Evolutionary conservation across 441 rosid genomes (phyloP).

Genomic region (Syzygium malaccense): DNA sequence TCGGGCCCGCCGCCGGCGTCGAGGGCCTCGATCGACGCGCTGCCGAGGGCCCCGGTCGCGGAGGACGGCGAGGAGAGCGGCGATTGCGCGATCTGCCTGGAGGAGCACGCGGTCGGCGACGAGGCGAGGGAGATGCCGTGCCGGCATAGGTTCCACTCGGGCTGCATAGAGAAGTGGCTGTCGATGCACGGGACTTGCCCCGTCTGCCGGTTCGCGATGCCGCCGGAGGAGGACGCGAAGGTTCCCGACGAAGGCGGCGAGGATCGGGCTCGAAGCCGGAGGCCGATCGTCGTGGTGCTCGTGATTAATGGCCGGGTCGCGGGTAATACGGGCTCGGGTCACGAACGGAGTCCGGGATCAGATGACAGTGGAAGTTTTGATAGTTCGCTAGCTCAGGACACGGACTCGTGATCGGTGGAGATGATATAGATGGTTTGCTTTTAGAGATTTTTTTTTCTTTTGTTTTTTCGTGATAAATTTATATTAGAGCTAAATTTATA

Average conservation of each 20-base stretch:
- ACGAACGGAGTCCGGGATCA: background rate
- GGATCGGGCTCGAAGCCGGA: background rate
- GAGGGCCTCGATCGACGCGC: background rate
- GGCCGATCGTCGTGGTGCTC: background rate
- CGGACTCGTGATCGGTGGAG: background rate
- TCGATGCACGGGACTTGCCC: conserved; percentile 14
- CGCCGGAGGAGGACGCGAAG: background rate
- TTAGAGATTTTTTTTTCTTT: too few relatives aligned
- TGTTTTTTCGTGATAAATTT: too few relatives aligned
- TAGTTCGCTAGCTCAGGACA: background rate
- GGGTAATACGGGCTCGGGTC: background rate
- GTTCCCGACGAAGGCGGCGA: background rate
- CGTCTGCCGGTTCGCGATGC: conserved; percentile 10
- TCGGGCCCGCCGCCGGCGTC: background rate
- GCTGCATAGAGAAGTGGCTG: conserved; percentile 23
- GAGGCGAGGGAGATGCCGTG: conserved; percentile 23
- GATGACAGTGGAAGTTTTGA: background rate
- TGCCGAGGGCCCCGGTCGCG: background rate
- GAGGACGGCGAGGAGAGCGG: background rate
- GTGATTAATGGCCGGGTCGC: background rate
- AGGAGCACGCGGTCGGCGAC: background rate
- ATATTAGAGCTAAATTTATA: background rate
- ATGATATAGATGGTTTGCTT: too few relatives aligned
- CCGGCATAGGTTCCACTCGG: conserved; percentile 18
- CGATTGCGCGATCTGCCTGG: conserved; percentile 14